Percentiles rank a stretch among this genome's conserved stretches.
These are phyloP conservation scores for Ophiocordyceps camponoti-saundersi DNA, from an alignment of 2,329 filamentous ascomycete species.

Conservation along the genomic window DNA sequence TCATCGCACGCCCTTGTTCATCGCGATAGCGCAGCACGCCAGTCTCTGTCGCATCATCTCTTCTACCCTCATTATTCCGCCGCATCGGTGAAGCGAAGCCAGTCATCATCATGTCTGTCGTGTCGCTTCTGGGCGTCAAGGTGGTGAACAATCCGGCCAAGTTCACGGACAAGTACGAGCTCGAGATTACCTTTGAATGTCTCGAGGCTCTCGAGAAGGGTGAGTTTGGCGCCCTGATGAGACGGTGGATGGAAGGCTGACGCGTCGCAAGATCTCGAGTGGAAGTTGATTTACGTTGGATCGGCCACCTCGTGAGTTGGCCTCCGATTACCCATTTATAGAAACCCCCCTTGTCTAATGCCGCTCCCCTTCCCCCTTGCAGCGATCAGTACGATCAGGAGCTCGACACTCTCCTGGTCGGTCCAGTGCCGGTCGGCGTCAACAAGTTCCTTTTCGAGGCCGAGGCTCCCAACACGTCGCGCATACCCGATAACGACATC, in stretches of 20 bases:
- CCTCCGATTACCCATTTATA: constrained; percentile 1
- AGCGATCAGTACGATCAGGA: constrained; percentile 97
- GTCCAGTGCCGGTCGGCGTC: constrained; percentile 90
- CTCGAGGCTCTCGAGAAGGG: constrained; percentile 88
- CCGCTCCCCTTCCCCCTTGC: constrained; percentile 4
- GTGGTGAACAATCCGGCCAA: constrained; percentile 94
- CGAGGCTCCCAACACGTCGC: constrained; percentile 73
- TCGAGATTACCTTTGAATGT: constrained; percentile 98
- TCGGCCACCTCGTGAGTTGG: constrained; percentile 80
- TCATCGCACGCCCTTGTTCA: too few species aligned
- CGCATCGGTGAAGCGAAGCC: not conserved
- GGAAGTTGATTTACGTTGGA: constrained; percentile 98
- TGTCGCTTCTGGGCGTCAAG: constrained; percentile 87
- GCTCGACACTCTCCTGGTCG: constrained; percentile 89
- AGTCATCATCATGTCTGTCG: constrained; percentile 60
- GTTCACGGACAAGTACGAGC: constrained; percentile 85
- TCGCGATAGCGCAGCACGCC: too few species aligned
- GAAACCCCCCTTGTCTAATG: constrained; percentile 3
- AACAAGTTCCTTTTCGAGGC: constrained; percentile 99
- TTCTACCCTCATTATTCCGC: not conserved
- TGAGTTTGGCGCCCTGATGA: constrained; percentile 17
- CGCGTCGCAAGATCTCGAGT: constrained; percentile 63
- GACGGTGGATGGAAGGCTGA: constrained; percentile 4
- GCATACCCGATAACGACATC: constrained; percentile 89
- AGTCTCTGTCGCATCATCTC: not conserved